Percentiles rank a stretch among this genome's conserved stretches.
These are phyloP conservation scores for Ustilago loliicola DNA, from an alignment of 1,284 basidiomycete species.

Conservation along the genomic window DNA sequence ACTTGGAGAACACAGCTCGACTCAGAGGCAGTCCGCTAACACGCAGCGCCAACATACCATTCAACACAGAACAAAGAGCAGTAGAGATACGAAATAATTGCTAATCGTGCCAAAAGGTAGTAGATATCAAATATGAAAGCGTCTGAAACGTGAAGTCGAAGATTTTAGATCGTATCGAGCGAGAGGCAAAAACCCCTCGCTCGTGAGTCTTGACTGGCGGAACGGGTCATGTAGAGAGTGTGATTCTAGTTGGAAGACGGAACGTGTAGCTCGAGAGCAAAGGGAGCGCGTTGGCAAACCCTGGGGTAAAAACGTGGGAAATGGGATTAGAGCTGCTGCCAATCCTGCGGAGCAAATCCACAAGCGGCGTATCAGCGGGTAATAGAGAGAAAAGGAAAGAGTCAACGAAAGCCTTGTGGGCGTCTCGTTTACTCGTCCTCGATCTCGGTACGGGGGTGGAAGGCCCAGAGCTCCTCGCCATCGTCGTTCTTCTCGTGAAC, in stretches of 20 bases:
- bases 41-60: neutral
- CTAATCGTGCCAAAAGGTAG: conserved; percentile 13
- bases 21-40: neutral
- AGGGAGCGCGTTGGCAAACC: conserved; percentile 9
- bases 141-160: conserved; percentile 20
- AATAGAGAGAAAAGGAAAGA: neutral
- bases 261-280: conserved; percentile 21
- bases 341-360: neutral
- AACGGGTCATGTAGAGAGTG: conserved; percentile 36
- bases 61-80: neutral
- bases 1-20: too few relatives aligned
- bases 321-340: conserved; percentile 7
- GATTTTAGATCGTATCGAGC: conserved; percentile 11
- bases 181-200: neutral
- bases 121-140: conserved; percentile 2
- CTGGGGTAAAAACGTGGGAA: conserved; percentile 17
- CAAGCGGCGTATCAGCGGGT: conserved; percentile 13
- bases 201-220: conserved; percentile 17
- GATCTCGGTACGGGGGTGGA: conserved; percentile 69
- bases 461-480: conserved; percentile 67
- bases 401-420: conserved; percentile 1
- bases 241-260: conserved; percentile 48
- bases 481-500: conserved; percentile 72
- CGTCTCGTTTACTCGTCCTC: conserved; percentile 64
- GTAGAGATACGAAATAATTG: conserved; percentile 10